Evolutionary conservation across 2,329 filamentous ascomycete genomes (phyloP).

Genomic region (Nannizzia gypsea): DNA sequence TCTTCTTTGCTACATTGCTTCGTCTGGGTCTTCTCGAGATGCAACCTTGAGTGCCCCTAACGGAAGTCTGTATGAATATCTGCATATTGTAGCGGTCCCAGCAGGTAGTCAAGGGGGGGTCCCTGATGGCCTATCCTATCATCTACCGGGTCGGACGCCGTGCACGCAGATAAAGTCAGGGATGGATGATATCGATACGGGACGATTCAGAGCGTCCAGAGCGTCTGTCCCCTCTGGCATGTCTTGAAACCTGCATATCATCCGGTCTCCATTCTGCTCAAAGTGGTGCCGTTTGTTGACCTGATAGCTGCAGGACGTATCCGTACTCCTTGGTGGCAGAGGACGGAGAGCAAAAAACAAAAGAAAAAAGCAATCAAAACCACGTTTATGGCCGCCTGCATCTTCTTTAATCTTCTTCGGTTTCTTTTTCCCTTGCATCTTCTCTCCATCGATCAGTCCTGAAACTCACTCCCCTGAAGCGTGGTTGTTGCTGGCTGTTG

Average conservation of each 20-base stretch:
- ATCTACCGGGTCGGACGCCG: neutral
- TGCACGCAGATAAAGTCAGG: neutral
- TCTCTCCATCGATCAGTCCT: neutral
- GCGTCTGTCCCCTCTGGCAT: neutral
- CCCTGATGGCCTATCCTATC: neutral
- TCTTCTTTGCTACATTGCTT: neutral
- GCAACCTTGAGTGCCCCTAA: neutral
- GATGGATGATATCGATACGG: neutral
- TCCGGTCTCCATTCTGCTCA: no score
- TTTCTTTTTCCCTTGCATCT: neutral
- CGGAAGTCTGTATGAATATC: neutral
- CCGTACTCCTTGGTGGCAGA: no score
- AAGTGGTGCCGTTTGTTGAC: neutral
- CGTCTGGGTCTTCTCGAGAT: neutral
- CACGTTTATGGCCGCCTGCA: neutral
- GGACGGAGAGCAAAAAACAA: neutral
- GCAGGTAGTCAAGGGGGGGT: neutral
- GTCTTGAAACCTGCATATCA: neutral
- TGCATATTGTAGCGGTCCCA: neutral
- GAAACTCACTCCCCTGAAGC: no score
- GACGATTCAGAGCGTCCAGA: neutral
- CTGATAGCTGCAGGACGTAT: no score
- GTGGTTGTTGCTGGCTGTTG: neutral
- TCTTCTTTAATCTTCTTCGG: neutral
- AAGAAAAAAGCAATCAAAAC: neutral